Evolutionary conservation across 2,329 filamentous ascomycete genomes (phyloP), one percentile per base, ranked within the genome.

Genomic region (Fusarium hainanense): DNA sequence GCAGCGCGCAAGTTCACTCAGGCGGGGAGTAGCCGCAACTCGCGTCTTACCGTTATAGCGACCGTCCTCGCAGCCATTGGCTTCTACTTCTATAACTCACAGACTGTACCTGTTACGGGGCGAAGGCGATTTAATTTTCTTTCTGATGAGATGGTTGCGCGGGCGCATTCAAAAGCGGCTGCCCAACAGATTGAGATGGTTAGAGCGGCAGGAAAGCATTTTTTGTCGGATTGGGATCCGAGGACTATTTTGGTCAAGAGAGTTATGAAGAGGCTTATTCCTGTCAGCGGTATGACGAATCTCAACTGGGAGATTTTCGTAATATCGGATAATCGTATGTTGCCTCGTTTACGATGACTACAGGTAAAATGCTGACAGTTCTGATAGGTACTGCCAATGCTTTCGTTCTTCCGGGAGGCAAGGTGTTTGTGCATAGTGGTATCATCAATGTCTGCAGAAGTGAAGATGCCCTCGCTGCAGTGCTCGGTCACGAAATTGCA

Each of bases 401-500:
- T 0, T 93, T 94, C 75, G 92, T 95, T 2, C 85, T 93, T 8
- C 92, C 92, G 0, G 92, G 89, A 7, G 92, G 92, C 25, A 93
- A 94, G 73, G 92, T 95, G 1, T 94, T 94, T 76, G 92, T 95
- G 3, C 91, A 89, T 75, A 90, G 88, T 68, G 92, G 92, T 40
- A 89, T 95, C 32, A 79, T 94, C 56, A 84, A 85, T n/a, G 81
- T 93, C 23, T 91, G 90, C 63, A 77, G 84, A 54, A 89, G 83
- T 72, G 91, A 93, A 59, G 87, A 91, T 75, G 90, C 89, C 5
- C 82, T 95, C 27, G 92, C 92, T 7, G 88, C 92, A 2, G 91
- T 95, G 4, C 82, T 95, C 16, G 91, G 91, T 16, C 92, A 94
- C 79, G 92, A 94, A 81, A 92, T 94, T 65, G 91, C 92, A 20